Evolutionary conservation across 192 early-diverging fungal genomes (phyloP).

Genomic region (Podila epicladia): DNA sequence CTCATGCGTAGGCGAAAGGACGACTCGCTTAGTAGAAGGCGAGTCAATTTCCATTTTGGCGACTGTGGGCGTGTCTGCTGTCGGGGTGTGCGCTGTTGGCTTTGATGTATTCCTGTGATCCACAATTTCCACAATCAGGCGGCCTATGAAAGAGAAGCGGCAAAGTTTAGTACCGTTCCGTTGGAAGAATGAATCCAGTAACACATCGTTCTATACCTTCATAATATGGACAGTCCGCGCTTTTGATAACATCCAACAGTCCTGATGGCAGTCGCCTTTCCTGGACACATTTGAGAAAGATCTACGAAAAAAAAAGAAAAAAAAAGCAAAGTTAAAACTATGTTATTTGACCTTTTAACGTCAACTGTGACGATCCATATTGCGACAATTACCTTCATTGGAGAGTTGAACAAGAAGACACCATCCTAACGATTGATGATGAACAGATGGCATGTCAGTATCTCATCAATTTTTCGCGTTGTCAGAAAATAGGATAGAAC

Average conservation of each 20-base stretch:
- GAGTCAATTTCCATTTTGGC: constrained; percentile 9
- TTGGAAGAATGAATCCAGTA: neutral
- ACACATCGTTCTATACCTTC: constrained; percentile 38
- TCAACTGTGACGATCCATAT: neutral
- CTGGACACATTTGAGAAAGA: constrained; percentile 60
- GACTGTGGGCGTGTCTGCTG: neutral
- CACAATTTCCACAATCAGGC: constrained; percentile 75
- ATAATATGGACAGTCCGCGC: constrained; percentile 64
- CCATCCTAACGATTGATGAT: constrained; percentile 50
- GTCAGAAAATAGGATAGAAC: no score
- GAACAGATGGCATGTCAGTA: neutral
- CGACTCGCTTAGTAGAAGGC: constrained; percentile 49
- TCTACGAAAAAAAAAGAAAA: constrained; percentile 25
- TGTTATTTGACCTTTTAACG: neutral
- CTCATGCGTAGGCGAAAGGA: constrained; percentile 59
- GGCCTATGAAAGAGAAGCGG: constrained; percentile 56
- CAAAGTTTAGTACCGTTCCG: neutral
- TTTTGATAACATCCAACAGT: constrained; percentile 73
- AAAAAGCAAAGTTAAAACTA: neutral
- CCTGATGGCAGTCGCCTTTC: constrained; percentile 66
- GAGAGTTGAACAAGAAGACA: constrained; percentile 63
- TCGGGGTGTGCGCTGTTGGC: neutral
- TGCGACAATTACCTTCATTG: constrained; percentile 54
- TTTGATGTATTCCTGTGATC: constrained; percentile 63
- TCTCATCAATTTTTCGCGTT: neutral